Evolutionary conservation across 768 basidiomycete genomes (phyloP), one percentile per base, ranked within the genome.

Genomic region (Mycena olivaceomarginata): DNA sequence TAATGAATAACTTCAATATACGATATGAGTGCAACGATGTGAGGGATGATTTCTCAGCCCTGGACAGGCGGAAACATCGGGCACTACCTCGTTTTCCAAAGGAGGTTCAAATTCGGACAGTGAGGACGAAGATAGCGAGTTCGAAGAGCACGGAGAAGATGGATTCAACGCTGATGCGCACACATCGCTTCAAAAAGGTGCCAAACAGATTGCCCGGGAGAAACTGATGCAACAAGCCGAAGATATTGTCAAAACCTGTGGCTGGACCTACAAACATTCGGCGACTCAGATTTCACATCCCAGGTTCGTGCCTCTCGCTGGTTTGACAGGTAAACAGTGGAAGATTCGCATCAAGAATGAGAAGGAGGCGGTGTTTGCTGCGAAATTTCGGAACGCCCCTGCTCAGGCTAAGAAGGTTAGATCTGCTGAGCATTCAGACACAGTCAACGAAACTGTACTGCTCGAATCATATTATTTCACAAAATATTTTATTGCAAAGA

Each of bases 401-500:
- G n/a, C 53, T 31, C 8, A 31, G 15, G 13, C 12, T 9, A 43
- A 43, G 46, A 59, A 59, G 22, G 16, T 31, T 39, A 70, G 7
- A 11, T 4, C 10, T 10, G 6, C 12, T 4, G 25, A 20, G 12
- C 16, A 59, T 6, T 20, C 41, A 16, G 43, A 25, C 9, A 15
- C 13, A 41, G 31, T 10, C 7, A 43, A 68, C 16, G 39, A 57
- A 10, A 37, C 57, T 4, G 7, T 45, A 4, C 13, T 43, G 7
- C 41, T 70, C 2, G 41, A 25, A 18, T 70, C 68, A 4, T 70
- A 59, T 41, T 70, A 70, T 37, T 60, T 70, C 41, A 70, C 68
- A 2, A 70, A 70, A 45, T 70, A 57, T 37, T 70, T 70, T 56
- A 59, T n/a, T 12, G 68, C 68, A 4, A 70, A 70, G 37, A 16